These are phyloP conservation scores for Trichoderma reesei DNA, from an alignment of 495 filamentous ascomycete genomes.

Conservation along the genomic window DNA sequence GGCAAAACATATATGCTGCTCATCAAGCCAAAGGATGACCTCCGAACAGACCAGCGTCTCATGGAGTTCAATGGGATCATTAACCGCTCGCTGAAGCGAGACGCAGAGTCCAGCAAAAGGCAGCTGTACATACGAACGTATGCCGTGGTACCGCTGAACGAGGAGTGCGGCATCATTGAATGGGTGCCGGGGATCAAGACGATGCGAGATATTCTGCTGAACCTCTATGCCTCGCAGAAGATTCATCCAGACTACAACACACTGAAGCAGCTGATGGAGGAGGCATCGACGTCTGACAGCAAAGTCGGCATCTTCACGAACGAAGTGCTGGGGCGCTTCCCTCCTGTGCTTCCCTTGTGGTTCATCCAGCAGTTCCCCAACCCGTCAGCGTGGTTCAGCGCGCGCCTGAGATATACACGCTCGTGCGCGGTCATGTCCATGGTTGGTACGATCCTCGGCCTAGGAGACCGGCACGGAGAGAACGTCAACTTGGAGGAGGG, in stretches of 20 bases:
- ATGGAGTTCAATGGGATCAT: slow-evolving; percentile 99
- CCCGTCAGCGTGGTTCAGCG: slow-evolving; percentile 82
- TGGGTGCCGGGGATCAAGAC: slow-evolving; percentile 98
- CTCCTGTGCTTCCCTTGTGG: slow-evolving; percentile 82
- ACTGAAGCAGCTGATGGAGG: slow-evolving; percentile 37
- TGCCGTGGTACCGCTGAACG: slow-evolving; percentile 89
- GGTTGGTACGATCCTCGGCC: slow-evolving; percentile 85
- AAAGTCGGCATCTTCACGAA: slow-evolving; percentile 60
- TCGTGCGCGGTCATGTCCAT: slow-evolving; percentile 97
- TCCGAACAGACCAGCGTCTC: slow-evolving; percentile 90
- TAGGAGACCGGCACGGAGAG: slow-evolving; percentile 96
- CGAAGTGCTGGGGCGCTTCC: slow-evolving; percentile 55
- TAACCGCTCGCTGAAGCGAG: slow-evolving; percentile 82
- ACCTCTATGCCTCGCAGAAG: slow-evolving; percentile 60
- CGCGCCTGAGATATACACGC: slow-evolving; percentile 81
- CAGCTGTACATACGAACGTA: slow-evolving; percentile 88
- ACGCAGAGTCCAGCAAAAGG: slow-evolving; percentile 79
- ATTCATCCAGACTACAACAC: slow-evolving; percentile 43
- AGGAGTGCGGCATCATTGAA: slow-evolving; percentile 95
- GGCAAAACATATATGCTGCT: slow-evolving; percentile 79
- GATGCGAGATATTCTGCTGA: slow-evolving; percentile 81
- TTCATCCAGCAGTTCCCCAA: slow-evolving; percentile 92
- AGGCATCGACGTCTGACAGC: slow-evolving; percentile 30
- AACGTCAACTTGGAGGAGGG: slow-evolving; percentile 94
- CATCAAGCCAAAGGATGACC: slow-evolving; percentile 96